Conservation (phyloP, 2,329 filamentous ascomycete species). For the Endocalyx cinctus region DNA sequence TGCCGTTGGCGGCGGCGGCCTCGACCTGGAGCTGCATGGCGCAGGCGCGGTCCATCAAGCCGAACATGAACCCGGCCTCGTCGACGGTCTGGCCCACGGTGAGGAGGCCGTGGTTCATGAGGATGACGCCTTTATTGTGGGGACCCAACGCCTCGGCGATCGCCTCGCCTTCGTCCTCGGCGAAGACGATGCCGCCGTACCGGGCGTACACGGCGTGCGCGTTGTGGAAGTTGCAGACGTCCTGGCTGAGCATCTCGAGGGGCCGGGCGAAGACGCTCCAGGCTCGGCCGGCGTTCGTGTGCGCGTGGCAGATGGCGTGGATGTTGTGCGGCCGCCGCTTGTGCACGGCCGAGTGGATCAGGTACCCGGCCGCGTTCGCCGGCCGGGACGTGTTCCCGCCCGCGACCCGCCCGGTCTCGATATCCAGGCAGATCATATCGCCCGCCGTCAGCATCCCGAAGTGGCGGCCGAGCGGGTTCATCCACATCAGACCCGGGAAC, state of each 20-base stretch:
- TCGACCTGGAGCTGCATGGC: conserved; percentile 64
- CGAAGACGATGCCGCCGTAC: conserved; percentile 47
- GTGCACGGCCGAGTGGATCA: conserved; percentile 66
- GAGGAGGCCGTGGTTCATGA: conserved; percentile 68
- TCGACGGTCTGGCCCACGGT: conserved; percentile 69
- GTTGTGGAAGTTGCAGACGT: conserved; percentile 60
- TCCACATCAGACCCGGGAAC: conserved; percentile 47
- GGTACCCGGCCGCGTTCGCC: conserved; percentile 63
- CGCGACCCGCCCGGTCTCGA: conserved; percentile 52
- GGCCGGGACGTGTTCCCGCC: conserved; percentile 57
- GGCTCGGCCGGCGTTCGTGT: conserved; percentile 61
- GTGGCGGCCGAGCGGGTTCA: conserved; percentile 61
- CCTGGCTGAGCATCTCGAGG: conserved; percentile 68
- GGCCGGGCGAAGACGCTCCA: conserved; percentile 62
- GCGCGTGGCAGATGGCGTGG: conserved; percentile 64
- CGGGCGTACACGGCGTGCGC: conserved; percentile 61
- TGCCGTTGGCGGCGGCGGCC: conserved; percentile 49
- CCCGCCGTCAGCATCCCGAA: conserved; percentile 61
- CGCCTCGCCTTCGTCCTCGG: conserved; percentile 59
- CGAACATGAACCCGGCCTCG: conserved; percentile 68
- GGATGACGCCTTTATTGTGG: conserved; percentile 55
- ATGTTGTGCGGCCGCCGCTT: conserved; percentile 58
- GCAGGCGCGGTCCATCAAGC: conserved; percentile 64
- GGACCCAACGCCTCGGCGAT: conserved; percentile 59
- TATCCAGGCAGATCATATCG: conserved; percentile 64